Conservation (phyloP, 768 basidiomycete species). For the Macrolepiota albuminosa region DNA sequence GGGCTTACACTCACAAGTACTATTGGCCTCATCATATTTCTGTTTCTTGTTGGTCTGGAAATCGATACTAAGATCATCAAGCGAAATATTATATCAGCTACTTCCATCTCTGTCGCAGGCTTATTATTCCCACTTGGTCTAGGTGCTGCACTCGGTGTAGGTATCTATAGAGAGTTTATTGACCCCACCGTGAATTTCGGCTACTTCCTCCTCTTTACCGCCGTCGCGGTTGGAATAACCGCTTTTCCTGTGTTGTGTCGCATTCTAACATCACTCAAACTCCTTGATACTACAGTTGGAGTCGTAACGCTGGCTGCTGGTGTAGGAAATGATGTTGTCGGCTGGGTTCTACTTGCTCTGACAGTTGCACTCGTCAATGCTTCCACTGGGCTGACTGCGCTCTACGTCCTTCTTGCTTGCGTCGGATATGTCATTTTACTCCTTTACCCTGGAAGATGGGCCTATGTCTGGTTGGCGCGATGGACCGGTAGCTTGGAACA, state of each 20-base stretch:
- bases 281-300: constrained; percentile 84
- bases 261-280: constrained; percentile 77
- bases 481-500: constrained; percentile 69
- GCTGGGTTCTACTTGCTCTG: constrained; percentile 81
- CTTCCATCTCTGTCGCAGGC: constrained; percentile 60
- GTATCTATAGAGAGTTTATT: constrained; percentile 68
- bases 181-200: constrained; percentile 58
- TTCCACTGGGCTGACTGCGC: constrained; percentile 62
- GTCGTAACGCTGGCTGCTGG: constrained; percentile 79
- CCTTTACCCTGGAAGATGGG: constrained; percentile 59
- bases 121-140: constrained; percentile 76
- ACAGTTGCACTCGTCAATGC: constrained; percentile 84
- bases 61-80: constrained; percentile 69
- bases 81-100: constrained; percentile 55
- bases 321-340: constrained; percentile 71
- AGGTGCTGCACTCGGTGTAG: constrained; percentile 71
- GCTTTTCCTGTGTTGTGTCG: constrained; percentile 82
- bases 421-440: constrained; percentile 65
- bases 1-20: constrained; percentile 69
- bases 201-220: constrained; percentile 81
- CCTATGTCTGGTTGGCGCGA: constrained; percentile 60
- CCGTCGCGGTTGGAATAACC: constrained; percentile 78
- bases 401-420: constrained; percentile 72
- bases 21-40: constrained; percentile 71
- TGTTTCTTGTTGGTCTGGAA: constrained; percentile 85